Conservation (phyloP, 108 stramenopile species). For the Fragilaria radians region DNA sequence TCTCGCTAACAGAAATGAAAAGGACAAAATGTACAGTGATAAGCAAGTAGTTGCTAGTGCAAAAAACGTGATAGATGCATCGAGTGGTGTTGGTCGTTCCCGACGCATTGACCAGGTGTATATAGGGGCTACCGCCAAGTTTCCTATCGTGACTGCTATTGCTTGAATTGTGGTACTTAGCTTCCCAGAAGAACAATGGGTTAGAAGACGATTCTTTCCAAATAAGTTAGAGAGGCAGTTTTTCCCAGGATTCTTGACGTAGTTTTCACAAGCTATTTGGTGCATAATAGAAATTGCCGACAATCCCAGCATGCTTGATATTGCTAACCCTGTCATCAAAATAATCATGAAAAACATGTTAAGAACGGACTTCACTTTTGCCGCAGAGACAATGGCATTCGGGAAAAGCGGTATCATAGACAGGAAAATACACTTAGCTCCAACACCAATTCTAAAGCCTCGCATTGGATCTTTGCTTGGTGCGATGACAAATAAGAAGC, state of each 20-base stretch:
- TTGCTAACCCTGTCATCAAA: not conserved
- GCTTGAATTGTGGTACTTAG: not conserved
- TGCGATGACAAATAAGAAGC: not conserved
- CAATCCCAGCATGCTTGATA: conserved; percentile 7
- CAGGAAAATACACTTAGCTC: conserved; percentile 1
- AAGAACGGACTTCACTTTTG: not conserved
- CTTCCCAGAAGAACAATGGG: not conserved
- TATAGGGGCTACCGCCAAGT: conserved; percentile 4
- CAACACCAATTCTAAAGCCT: conserved; percentile 8
- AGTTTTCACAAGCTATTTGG: not conserved
- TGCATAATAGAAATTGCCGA: not conserved
- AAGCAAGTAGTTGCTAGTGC: not conserved
- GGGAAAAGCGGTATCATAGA: conserved; percentile 1
- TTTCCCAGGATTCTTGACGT: not conserved
- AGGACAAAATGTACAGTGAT: not conserved
- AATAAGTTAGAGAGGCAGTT: not conserved
- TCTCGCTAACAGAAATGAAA: not conserved
- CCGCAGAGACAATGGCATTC: not conserved
- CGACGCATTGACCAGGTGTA: not conserved
- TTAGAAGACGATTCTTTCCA: not conserved
- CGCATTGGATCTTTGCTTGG: conserved; percentile 7
- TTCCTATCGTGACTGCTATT: not conserved
- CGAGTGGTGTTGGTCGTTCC: conserved; percentile 4
- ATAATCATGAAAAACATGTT: not conserved
- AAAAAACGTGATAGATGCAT: conserved; percentile 5